phyloP scores from a whole-genome alignment of 495 filamentous ascomycete species.

The Daldinia vernicosa region DNA sequence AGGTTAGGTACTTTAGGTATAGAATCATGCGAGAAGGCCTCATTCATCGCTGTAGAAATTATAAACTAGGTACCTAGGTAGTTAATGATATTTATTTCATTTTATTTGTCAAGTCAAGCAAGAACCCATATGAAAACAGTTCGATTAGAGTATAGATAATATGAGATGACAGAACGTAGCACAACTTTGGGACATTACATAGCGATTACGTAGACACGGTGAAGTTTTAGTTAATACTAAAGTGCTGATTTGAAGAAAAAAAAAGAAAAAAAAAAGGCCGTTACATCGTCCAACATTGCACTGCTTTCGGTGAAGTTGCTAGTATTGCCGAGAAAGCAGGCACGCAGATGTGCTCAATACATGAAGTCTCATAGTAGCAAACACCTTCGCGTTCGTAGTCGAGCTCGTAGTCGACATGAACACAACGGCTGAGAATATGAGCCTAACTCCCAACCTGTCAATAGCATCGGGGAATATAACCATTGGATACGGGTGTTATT shows the following conservation, averaged over 20 bases:
- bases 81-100: background rate
- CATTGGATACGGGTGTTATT: constrained; percentile 23
- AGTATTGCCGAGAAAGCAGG: constrained; percentile 38
- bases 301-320: constrained; percentile 37
- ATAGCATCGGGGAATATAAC: constrained; percentile 32
- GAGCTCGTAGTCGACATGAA: constrained; percentile 39
- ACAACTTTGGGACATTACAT: constrained; percentile 28
- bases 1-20: background rate
- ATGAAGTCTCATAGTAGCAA: constrained; percentile 43
- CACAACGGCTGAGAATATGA: constrained; percentile 34
- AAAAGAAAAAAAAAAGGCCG: background rate
- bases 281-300: constrained; percentile 36
- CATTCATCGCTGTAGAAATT: constrained; percentile 15
- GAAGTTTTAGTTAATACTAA: constrained; percentile 21
- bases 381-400: constrained; percentile 38
- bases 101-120: background rate
- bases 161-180: constrained; percentile 8
- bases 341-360: constrained; percentile 35
- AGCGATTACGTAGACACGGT: constrained; percentile 20
- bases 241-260: background rate
- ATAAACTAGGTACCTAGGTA: too few species aligned
- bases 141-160: background rate
- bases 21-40: constrained; percentile 26
- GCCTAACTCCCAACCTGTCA: constrained; percentile 20
- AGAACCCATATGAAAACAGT: background rate